Conservation (phyloP, 495 filamentous ascomycete species). For the Aspergillus heteromorphus region DNA sequence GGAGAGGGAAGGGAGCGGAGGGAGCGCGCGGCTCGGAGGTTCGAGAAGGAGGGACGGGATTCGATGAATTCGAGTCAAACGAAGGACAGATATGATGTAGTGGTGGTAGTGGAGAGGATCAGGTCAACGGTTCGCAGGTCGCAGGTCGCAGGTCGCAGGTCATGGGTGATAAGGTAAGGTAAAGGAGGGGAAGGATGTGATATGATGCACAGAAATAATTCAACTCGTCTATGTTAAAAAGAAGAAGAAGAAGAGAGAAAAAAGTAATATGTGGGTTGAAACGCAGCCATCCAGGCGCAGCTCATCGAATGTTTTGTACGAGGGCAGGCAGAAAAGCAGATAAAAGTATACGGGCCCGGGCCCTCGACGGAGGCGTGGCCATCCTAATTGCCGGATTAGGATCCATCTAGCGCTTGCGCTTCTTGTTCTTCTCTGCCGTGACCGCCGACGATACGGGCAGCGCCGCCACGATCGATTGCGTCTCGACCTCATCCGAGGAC, state of each 20-base stretch:
- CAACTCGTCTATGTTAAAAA: slow-evolving; percentile 12
- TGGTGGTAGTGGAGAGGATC: not conserved
- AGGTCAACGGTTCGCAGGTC: slow-evolving; percentile 5
- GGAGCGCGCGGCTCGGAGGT: slow-evolving; percentile 10
- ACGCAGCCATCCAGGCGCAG: slow-evolving; percentile 3
- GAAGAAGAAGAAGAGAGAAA: no score
- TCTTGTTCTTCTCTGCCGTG: slow-evolving; percentile 58
- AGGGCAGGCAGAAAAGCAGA: not conserved
- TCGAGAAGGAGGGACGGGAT: not conserved
- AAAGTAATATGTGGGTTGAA: slow-evolving; percentile 1
- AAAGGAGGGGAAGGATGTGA: slow-evolving; percentile 3
- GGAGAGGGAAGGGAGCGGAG: slow-evolving; percentile 12
- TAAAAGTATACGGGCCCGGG: not conserved
- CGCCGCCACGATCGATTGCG: slow-evolving; percentile 28
- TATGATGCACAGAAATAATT: slow-evolving; percentile 7
- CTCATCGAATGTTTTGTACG: not conserved
- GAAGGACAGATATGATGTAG: not conserved
- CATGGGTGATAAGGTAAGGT: not conserved
- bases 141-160: no score
- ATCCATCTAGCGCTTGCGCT: slow-evolving; percentile 59
- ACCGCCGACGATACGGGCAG: slow-evolving; percentile 26
- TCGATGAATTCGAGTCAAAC: not conserved
- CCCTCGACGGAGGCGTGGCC: not conserved
- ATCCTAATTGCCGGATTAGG: not conserved
- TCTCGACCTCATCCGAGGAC: slow-evolving; percentile 19